phyloP scores from a whole-genome alignment of 2,329 filamentous ascomycete species.

The Cladosporium sp. region DNA sequence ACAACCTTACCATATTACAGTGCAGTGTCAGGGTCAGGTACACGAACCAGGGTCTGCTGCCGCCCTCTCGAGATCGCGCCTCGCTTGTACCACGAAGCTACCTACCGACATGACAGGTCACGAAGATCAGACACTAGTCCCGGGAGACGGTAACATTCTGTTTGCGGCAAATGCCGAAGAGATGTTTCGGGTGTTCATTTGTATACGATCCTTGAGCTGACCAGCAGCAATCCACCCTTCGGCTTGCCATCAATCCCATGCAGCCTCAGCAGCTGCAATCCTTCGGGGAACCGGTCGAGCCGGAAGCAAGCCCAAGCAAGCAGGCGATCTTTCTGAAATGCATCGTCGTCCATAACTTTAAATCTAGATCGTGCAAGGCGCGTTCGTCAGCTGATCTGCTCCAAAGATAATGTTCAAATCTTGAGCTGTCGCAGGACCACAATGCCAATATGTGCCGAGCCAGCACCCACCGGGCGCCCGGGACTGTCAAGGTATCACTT shows the following conservation, averaged over 20 bases:
- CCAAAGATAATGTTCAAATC: neutral
- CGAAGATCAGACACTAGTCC: no score
- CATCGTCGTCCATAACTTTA: constrained; percentile 82
- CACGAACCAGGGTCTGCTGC: no score
- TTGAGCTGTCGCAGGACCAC: neutral
- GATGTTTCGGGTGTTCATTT: neutral
- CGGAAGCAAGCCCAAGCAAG: constrained; percentile 86
- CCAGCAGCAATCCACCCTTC: constrained; percentile 65
- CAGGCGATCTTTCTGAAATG: constrained; percentile 65
- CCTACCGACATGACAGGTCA: no score
- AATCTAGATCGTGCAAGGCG: constrained; percentile 48
- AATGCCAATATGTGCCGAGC: neutral
- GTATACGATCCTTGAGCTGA: constrained; percentile 38
- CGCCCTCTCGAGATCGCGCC: no score
- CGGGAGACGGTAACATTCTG: no score
- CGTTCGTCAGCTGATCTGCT: neutral
- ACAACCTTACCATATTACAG: no score
- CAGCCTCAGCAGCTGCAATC: constrained; percentile 73
- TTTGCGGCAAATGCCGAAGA: no score
- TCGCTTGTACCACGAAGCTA: no score
- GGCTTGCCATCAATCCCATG: constrained; percentile 56
- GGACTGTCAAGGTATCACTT: no score
- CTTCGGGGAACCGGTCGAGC: constrained; percentile 70
- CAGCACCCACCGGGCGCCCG: no score
- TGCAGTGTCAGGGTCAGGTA: no score